A percentile compares a stretch with the other conserved stretches of the same genome.
Conservation (phyloP, 306 rosid genomes). For the Quercus glauca region DNA sequence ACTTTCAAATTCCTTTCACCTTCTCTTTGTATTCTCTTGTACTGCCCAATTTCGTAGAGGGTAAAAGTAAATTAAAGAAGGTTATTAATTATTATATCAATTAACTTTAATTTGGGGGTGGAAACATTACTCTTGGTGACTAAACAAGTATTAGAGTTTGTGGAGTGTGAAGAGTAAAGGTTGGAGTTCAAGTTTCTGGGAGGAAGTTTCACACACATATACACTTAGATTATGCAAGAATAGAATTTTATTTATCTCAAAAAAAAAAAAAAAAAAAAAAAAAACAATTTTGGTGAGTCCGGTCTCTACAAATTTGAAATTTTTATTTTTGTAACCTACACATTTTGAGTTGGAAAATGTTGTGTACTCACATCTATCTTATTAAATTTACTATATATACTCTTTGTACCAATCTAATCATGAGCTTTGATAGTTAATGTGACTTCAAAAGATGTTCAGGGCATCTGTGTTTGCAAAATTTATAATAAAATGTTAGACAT, state of each 20-base stretch:
- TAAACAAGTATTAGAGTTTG: too few relatives aligned
- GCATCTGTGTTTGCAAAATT: too few relatives aligned
- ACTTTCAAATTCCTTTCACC: not conserved
- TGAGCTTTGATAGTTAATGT: not conserved
- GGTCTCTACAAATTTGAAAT: not conserved
- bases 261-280: too few relatives aligned
- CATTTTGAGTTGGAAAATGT: not conserved
- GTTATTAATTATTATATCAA: not conserved
- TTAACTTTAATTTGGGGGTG: not conserved
- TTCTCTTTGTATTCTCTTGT: not conserved
- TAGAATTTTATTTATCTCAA: too few relatives aligned
- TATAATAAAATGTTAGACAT: too few relatives aligned
- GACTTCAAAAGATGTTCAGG: not conserved
- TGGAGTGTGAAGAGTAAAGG: rapidly evolving
- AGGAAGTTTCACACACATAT: rapidly evolving
- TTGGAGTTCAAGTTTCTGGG: rapidly evolving
- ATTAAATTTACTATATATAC: not conserved
- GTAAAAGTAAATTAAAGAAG: not conserved
- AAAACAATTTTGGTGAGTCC: not conserved
- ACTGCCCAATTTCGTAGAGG: not conserved
- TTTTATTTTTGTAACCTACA: not conserved
- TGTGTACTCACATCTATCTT: not conserved
- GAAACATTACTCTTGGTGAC: too few relatives aligned
- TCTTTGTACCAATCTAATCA: not conserved
- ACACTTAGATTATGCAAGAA: rapidly evolving